These are phyloP conservation scores for Linderina pennispora DNA, from an alignment of 192 early-diverging fungal genomes.

Conservation along the genomic window DNA sequence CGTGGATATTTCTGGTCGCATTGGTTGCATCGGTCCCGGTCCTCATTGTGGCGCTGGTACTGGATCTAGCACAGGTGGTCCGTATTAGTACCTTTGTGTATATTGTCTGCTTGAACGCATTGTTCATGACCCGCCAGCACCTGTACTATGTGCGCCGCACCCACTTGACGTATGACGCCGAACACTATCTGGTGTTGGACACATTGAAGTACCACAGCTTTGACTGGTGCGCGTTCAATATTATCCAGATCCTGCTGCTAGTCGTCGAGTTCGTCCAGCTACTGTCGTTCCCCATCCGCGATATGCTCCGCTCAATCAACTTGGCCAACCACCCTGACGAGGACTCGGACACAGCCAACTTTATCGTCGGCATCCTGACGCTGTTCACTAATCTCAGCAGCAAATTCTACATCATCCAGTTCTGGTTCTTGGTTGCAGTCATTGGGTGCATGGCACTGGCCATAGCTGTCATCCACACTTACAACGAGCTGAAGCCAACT, in stretches of 20 bases:
- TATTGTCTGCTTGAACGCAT: constrained; percentile 37
- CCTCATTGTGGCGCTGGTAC: constrained; percentile 21
- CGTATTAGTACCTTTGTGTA: constrained; percentile 39
- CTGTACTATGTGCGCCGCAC: constrained; percentile 48
- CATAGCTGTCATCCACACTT: constrained; percentile 24
- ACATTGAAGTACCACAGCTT: constrained; percentile 36
- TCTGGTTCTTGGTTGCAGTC: constrained; percentile 44
- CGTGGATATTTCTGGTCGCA: constrained; percentile 41
- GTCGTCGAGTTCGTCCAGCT: constrained; percentile 76
- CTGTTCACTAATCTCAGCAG: constrained; percentile 46
- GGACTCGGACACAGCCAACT: constrained; percentile 26
- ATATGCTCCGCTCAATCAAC: constrained; percentile 52
- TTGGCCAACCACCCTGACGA: constrained; percentile 11
- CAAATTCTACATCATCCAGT: constrained; percentile 43
- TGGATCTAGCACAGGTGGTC: constrained; percentile 24
- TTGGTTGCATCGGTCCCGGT: constrained; percentile 23
- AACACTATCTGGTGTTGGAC: constrained; percentile 41
- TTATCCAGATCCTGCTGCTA: constrained; percentile 65
- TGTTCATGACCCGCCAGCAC: constrained; percentile 49
- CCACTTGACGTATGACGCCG: constrained; percentile 36
- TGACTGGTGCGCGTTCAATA: constrained; percentile 54
- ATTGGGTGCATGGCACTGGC: constrained; percentile 24
- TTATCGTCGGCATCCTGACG: constrained; percentile 40
- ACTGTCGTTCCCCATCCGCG: constrained; percentile 69
- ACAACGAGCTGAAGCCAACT: constrained; percentile 35